phyloP scores from a whole-genome alignment of 2,329 filamentous ascomycete genomes.

The Fusarium domesticum region DNA sequence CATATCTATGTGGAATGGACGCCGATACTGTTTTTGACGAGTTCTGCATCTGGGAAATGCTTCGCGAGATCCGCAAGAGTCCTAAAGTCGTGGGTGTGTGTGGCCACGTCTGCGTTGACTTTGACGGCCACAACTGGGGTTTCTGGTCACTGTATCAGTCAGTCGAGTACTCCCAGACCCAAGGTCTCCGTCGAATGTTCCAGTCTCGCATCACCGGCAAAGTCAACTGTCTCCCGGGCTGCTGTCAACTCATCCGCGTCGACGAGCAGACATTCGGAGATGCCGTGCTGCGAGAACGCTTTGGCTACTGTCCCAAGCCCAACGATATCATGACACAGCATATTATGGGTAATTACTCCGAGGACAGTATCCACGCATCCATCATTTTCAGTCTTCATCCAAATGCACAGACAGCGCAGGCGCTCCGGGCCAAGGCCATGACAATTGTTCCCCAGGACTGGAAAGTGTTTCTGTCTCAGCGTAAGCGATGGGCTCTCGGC shows the following conservation, averaged over 20 bases:
- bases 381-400: slow-evolving; percentile 47
- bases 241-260: slow-evolving; percentile 49
- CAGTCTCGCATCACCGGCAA: slow-evolving; percentile 49
- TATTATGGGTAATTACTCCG: slow-evolving; percentile 48
- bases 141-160: slow-evolving; percentile 47
- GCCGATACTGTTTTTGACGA: slow-evolving; percentile 47
- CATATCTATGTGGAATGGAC: slow-evolving; percentile 47
- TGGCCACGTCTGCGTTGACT: slow-evolving; percentile 48
- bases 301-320: slow-evolving; percentile 48
- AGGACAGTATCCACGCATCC: slow-evolving; percentile 49
- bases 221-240: slow-evolving; percentile 48
- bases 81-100: slow-evolving; percentile 46
- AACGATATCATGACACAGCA: slow-evolving; percentile 48
- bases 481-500: slow-evolving; percentile 48
- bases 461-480: slow-evolving; percentile 48
- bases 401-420: slow-evolving; percentile 44
- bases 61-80: slow-evolving; percentile 42
- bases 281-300: slow-evolving; percentile 43
- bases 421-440: slow-evolving; percentile 45
- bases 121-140: slow-evolving; percentile 40
- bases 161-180: slow-evolving; percentile 47
- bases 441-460: slow-evolving; percentile 45
- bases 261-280: slow-evolving; percentile 49
- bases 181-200: slow-evolving; percentile 47
- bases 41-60: slow-evolving; percentile 43